phyloP scores from a whole-genome alignment of 208 protist species.

The Lotmaria passim region DNA sequence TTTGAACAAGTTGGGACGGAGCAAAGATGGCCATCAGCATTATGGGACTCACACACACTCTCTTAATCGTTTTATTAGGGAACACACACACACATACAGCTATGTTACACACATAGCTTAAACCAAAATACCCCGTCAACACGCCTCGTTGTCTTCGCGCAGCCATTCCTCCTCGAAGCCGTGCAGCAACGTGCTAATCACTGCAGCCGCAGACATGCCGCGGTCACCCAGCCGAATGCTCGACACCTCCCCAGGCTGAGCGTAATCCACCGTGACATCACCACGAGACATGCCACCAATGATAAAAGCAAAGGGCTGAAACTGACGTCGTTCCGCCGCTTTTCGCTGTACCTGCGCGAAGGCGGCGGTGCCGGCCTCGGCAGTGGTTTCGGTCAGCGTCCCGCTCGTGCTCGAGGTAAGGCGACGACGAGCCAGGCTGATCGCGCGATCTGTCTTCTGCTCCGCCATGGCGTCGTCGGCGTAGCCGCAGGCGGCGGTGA shows the following conservation, averaged over 20 bases:
- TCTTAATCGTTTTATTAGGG: too few species aligned
- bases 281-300: slow-evolving; percentile 89
- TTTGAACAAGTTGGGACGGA: too few species aligned
- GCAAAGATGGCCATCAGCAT: too few species aligned
- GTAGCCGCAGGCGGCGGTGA: slow-evolving; percentile 54
- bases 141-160: slow-evolving; percentile 75
- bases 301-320: slow-evolving; percentile 86
- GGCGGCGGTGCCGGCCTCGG: slow-evolving; percentile 35
- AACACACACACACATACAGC: too few species aligned
- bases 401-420: slow-evolving; percentile 40
- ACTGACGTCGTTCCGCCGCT: slow-evolving; percentile 48
- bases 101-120: too few species aligned
- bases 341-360: slow-evolving; percentile 53
- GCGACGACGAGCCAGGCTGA: slow-evolving; percentile 30
- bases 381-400: slow-evolving; percentile 18
- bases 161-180: slow-evolving; percentile 89
- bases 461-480: slow-evolving; percentile 15
- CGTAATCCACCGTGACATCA: slow-evolving; percentile 79
- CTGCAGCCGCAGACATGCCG: slow-evolving; percentile 86
- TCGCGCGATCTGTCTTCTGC: slow-evolving; percentile 27
- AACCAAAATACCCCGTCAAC: too few species aligned
- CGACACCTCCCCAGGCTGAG: slow-evolving; percentile 54
- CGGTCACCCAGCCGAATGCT: slow-evolving; percentile 75
- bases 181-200: slow-evolving; percentile 70
- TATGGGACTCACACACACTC: too few species aligned